phyloP scores from a whole-genome alignment of 768 basidiomycete species.

The Psilocybe cyanescens region DNA sequence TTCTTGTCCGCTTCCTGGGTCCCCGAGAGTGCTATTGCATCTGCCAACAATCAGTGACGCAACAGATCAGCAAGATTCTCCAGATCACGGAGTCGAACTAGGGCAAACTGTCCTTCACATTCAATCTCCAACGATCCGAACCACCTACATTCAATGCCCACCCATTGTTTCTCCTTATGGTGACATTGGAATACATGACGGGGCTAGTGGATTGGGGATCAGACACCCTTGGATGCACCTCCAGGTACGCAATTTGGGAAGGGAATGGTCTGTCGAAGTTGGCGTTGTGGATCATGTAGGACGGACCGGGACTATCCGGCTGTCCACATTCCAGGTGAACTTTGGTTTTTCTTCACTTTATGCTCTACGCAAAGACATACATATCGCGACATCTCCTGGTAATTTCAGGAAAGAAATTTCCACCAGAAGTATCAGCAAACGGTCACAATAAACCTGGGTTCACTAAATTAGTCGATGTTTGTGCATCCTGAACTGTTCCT shows the following conservation, averaged over 20 bases:
- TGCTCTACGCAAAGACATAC: neutral
- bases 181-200: constrained; percentile 12
- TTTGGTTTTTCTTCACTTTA: neutral
- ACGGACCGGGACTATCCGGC: constrained; percentile 61
- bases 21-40: constrained; percentile 50
- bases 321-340: constrained; percentile 82
- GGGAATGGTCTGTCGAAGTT: constrained; percentile 77
- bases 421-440: no score
- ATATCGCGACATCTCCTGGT: neutral
- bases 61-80: constrained; percentile 27
- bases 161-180: constrained; percentile 17
- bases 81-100: constrained; percentile 39
- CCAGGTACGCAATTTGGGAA: constrained; percentile 69
- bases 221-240: constrained; percentile 77
- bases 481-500: neutral
- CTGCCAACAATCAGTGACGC: constrained; percentile 32
- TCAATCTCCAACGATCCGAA: constrained; percentile 74
- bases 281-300: constrained; percentile 70
- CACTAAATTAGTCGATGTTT: no score
- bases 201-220: constrained; percentile 49
- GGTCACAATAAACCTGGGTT: no score
- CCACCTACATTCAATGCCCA: constrained; percentile 72
- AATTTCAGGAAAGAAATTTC: no score
- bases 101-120: constrained; percentile 77
- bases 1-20: constrained; percentile 51